Evolutionary conservation across 441 rosid genomes (phyloP), one percentile per base, ranked within the genome.

Genomic region (Adansonia gregorii): DNA sequence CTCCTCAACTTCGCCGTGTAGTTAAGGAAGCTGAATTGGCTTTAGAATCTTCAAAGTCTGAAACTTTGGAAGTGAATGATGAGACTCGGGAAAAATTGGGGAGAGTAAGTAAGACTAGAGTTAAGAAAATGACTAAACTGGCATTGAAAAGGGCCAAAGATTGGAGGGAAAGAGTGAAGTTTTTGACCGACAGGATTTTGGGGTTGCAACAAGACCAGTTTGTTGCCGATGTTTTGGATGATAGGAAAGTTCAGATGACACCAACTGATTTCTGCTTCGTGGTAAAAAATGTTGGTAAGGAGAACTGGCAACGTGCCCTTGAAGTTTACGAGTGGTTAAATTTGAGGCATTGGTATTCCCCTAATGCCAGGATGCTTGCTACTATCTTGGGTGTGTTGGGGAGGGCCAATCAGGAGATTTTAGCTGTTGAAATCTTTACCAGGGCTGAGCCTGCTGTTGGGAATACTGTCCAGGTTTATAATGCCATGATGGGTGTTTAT

Each of bases 301-400:
- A 78, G 82, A 93, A 80, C 81, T 95, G 99, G 99, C 93, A 93
- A 22, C 93, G 97, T 12, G 95, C 95, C n/a, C 78, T 93, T 60
- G 98, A 92, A 88, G 95, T 95, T 60, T 95, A 89, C 31, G 97
- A 93, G 82, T 93, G 99, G 99, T 86, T 95, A 83, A 92, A 93
- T 88, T 85, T 92, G 83, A 86, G 90, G 71, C 89, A 87, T 60
- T 91, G 98, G 98, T 92, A 86, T 80, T 85, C 97, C 0, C 98
- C 99, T 54, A 91, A 86, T 77, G 87, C 97, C 0, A 88, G 97
- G 22, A 91, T 92, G 98, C 88, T 93, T 1, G 90, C 98, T 35
- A 93, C 97, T 4, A 88, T 95, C 51, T 87, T 95, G 85, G 89
- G 93, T 2, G 91, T 95, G 27, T 79, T 95, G 78, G 99, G 99